Conservation (phyloP, 108 stramenopile genomes). For the Aurantiochytrium sp. region DNA sequence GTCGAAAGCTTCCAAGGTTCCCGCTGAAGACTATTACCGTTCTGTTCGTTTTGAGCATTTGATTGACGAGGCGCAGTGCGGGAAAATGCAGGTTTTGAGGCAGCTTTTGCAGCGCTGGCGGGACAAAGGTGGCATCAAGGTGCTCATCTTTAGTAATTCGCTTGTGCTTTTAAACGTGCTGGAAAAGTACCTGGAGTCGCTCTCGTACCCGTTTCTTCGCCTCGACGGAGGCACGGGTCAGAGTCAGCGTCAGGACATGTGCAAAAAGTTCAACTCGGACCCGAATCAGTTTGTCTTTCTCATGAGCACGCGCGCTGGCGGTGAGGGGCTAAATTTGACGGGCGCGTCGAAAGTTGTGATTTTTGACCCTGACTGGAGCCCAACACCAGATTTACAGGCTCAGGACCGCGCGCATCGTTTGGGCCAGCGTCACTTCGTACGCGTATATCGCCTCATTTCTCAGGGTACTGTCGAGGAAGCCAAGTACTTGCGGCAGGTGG, state of each 20-base stretch:
- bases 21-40: neutral
- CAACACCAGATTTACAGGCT: constrained; percentile 28
- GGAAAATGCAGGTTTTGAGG: neutral
- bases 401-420: constrained; percentile 51
- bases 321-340: constrained; percentile 20
- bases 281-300: constrained; percentile 11
- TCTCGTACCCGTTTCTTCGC: neutral
- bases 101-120: neutral
- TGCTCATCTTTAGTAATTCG: constrained; percentile 6
- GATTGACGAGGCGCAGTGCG: neutral
- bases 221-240: neutral
- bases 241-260: neutral
- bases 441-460: constrained; percentile 52
- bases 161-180: neutral
- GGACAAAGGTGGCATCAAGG: neutral
- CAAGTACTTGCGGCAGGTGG: constrained; percentile 9
- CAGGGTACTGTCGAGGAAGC: constrained; percentile 84
- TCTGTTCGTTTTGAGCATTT: neutral
- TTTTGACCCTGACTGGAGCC: constrained; percentile 23
- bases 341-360: constrained; percentile 14
- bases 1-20: neutral
- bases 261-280: neutral
- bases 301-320: constrained; percentile 7
- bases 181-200: neutral
- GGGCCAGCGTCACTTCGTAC: constrained; percentile 40